Percentiles rank a stretch among this genome's conserved stretches.
Conservation (phyloP, 495 filamentous ascomycete species). For the Cudoniella acicularis region DNA sequence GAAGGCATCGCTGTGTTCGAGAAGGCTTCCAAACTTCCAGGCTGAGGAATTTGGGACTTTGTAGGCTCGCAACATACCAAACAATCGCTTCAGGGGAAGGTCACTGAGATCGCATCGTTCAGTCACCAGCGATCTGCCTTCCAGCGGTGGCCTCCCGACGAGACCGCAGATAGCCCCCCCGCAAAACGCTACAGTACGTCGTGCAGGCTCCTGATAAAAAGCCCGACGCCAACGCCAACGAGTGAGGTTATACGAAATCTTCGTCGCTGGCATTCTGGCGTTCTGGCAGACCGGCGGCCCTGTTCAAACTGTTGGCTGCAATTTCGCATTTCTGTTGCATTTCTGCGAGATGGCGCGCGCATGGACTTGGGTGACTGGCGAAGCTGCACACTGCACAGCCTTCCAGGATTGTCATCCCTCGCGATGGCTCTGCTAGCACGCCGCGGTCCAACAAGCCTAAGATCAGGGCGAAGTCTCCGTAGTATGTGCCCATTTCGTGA, state of each 20-base stretch:
- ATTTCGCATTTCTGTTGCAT: background rate
- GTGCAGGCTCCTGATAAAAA: no score
- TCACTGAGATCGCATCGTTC: no score
- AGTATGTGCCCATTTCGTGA: background rate
- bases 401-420: background rate
- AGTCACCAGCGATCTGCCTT: no score
- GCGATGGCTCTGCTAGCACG: background rate
- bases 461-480: slow-evolving; percentile 1
- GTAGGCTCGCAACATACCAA: no score
- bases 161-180: no score
- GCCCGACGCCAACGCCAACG: background rate
- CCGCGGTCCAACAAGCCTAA: background rate
- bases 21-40: no score
- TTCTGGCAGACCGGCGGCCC: no score
- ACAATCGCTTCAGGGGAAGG: no score
- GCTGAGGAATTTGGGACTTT: no score
- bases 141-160: no score
- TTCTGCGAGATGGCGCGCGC: background rate
- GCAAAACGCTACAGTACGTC: no score
- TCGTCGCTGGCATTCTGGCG: background rate
- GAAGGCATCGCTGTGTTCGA: background rate
- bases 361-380: background rate
- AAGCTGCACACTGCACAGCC: no score
- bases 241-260: background rate
- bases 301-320: background rate